Evolutionary conservation across 23 red algal species (phyloP), one percentile per base, ranked within the genome.

Genomic region (Gracilariopsis chorda): DNA sequence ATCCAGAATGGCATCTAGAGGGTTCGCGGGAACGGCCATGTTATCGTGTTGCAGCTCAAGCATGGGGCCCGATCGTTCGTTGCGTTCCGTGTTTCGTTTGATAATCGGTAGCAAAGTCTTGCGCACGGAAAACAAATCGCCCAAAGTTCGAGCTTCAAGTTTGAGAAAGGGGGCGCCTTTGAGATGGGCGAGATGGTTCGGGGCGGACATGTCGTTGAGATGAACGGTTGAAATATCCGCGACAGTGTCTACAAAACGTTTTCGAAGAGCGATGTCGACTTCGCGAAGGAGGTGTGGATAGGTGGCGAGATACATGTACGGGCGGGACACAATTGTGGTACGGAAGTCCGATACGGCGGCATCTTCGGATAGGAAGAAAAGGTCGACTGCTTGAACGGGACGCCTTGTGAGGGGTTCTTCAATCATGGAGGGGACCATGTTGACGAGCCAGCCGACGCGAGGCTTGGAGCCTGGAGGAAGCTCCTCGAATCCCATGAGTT

Each of bases 231-330:
- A 37, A 4, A 95, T 78, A 32, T 85, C 63, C 6, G 72, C 80
- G 21, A 98, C 44, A 21, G 52, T 37, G 46, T 95, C 90, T 0
- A 21, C 33, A 70, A 82, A 94, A 7, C 71, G 40, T 35, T 79
- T 68, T 12, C 77, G 40, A 10, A 99, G 40, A n/a, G 97, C 85
- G 25, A 92, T 68, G 16, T 99, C 97, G 0, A 96, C 86, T 53
- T 99, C 97, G 11, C 49, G 39, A 83, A 93, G 45, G 41, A 82
- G n/a, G 2, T 83, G 67, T 14, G 71, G 60, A 12, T 48, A 41
- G n/a, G 84, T 90, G 37, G 90, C 76, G 7, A 99, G 77, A 70
- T 96, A 96, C 82, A 99, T 84, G 88, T 99, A 99, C 17, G 97
- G 97, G 48, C 90, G 90, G 21, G 79, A 57, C 2, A 93, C 72